Base-by-base conservation (phyloP, 441 rosid species). In the Codiaeum variegatum region DNA sequence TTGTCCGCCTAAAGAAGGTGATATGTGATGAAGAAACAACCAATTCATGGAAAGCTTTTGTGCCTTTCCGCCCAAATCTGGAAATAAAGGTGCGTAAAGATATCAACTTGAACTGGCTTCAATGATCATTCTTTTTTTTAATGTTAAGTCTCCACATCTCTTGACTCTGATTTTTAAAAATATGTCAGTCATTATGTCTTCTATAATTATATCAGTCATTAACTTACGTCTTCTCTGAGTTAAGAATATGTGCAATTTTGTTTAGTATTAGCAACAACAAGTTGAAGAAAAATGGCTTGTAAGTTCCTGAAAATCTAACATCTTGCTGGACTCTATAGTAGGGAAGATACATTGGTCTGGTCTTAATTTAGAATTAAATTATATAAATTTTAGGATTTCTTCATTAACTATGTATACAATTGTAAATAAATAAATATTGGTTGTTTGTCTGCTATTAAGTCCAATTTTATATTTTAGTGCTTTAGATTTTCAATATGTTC, bases 391-490 rank as follows among this genome's bases (percentile, higher is more conserved):
- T 3, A 18, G 38, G 38, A 36, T 36, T 36, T 36, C 5, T 4
- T 10, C 16, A 44, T 44, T 36, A 36, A 36, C 38, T 36, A 36
- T 36, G 38, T 36, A 5, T 36, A 36, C 2, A 36, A 36, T 36
- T 36, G 38, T 34, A 34, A 34, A 1, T 34, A 36, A 36, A 36
- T 36, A 36, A 36, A 36, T 36, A 36, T 36, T n/a, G n/a, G n/a
- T n/a, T n/a, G n/a, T n/a, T 88, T 62, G 97, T 94, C 84, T 79
- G 92, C 40, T 24, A 38, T 63, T 65, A 19, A 55, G 40, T 54
- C 60, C 31, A 55, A 40, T 26, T 32, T 15, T 66, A 23, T 46
- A 31, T 51, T 54, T 65, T 38, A 16, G 46, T 69, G 34, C 63
- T 38, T 56, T 55, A 23, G 16, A 40, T 8, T 40, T 47, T 47